Evolutionary conservation across 148 eudicot genomes (phyloP).

Genomic region (Amaranthus cruentus): DNA sequence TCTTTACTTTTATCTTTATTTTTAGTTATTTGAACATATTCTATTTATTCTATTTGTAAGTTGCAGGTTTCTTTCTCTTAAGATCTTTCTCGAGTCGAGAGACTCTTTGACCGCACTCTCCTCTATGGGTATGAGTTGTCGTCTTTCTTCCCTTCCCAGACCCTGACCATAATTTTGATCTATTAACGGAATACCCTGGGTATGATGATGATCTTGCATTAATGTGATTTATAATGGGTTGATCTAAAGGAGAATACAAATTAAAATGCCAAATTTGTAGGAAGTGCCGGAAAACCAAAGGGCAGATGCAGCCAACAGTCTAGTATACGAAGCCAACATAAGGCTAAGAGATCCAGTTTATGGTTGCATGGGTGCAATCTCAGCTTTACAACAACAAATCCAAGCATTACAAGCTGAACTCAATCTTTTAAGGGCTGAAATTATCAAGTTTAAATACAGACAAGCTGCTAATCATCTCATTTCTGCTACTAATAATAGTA

Average conservation of each 20-base stretch:
- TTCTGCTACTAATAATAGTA: slow-evolving; percentile 14
- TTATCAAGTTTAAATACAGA: slow-evolving; percentile 52
- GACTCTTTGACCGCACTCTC: too few relatives aligned
- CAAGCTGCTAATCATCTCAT: slow-evolving; percentile 45
- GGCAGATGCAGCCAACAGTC: slow-evolving; percentile 73
- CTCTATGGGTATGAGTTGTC: too few relatives aligned
- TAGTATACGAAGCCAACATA: slow-evolving; percentile 79
- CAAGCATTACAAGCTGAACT: slow-evolving; percentile 54
- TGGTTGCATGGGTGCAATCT: slow-evolving; percentile 92
- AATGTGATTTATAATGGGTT: background rate
- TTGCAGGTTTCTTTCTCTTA: too few relatives aligned
- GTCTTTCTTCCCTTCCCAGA: too few relatives aligned
- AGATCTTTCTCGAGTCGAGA: too few relatives aligned
- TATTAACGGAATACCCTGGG: too few relatives aligned
- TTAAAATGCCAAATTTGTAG: slow-evolving; percentile 17
- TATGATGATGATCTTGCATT: too few relatives aligned
- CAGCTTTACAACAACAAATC: slow-evolving; percentile 58
- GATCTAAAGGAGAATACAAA: background rate
- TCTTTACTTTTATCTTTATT: too few relatives aligned
- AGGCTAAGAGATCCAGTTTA: slow-evolving; percentile 74
- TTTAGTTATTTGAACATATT: too few relatives aligned
- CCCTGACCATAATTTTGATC: too few relatives aligned
- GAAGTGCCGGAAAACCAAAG: slow-evolving; percentile 66
- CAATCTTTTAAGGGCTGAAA: slow-evolving; percentile 50
- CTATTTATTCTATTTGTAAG: too few relatives aligned